Base-by-base conservation (phyloP, 192 early-diverging fungal genomes). In the Neocallimastix lanati region DNA sequence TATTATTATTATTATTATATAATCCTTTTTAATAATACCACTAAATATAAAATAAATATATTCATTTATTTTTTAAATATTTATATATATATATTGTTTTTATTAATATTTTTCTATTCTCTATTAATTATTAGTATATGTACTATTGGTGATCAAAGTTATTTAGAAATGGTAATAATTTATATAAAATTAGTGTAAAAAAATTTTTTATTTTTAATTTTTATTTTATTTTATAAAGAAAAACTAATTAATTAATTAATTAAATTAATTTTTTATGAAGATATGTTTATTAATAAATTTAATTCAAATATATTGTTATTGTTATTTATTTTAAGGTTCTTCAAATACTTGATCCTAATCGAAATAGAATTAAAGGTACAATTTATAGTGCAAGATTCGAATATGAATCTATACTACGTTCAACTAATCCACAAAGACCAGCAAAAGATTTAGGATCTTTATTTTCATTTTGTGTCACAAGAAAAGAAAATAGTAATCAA, bases 101-200 rank as follows among this genome's bases (percentile, higher is more conserved):
- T n/a, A n/a, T n/a, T n/a, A n/a, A n/a, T n/a, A n/a, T n/a, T n/a
- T n/a, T n/a, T n/a, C n/a, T n/a, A n/a, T n/a, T n/a, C n/a, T n/a
- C n/a, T n/a, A n/a, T 94, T 86, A 83, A 92, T 93, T 50, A 93
- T 94, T 90, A 88, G 40, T 14, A 87, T 94, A 14, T 94, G 93
- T 80, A 92, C 92, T 13, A 82, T 94, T 15, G 93, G 92, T 4
- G 93, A 94, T 77, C 92, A 92, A 77, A 80, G 86, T 13, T 94
- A 94, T 83, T 91, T 94, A n/a, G 89, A 93, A 35, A 88, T 86
- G 81, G 92, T 94, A 7, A 37, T 13, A 13, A 7, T 13, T 12
- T 13, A n/a, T n/a, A n/a, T n/a, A n/a, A n/a, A n/a, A n/a, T n/a
- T n/a, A n/a, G n/a, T n/a, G n/a, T n/a, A n/a, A n/a, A n/a, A n/a